Evolutionary conservation across 2,329 filamentous ascomycete species (phyloP), one percentile per base, ranked within the genome.

Genomic region (Fusarium denticulatum): DNA sequence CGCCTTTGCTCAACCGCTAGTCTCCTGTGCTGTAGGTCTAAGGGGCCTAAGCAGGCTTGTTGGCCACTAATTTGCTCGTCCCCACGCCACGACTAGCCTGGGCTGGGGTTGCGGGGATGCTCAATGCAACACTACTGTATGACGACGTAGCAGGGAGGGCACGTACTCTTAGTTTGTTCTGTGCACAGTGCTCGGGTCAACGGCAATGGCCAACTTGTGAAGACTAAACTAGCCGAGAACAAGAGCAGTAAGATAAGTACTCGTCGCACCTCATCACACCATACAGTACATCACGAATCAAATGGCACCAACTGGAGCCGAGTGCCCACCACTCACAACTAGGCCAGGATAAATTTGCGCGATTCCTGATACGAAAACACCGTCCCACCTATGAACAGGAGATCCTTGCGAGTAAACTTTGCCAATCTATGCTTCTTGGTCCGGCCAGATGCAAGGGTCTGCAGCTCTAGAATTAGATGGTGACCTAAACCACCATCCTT

Each of bases 401-500:
- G n/a, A n/a, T n/a, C n/a, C n/a, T n/a, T n/a, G n/a, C n/a, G n/a
- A n/a, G n/a, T n/a, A n/a, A n/a, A n/a, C n/a, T n/a, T n/a, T n/a
- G n/a, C n/a, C n/a, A n/a, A n/a, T n/a, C n/a, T n/a, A n/a, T n/a
- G n/a, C n/a, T n/a, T n/a, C n/a, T n/a, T 37, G 9, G 18, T 37
- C 36, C 36, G 0, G 36, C 67, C 4, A 40, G 47, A 62, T 14
- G 74, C 73, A 42, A 79, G 71, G 10, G 60, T 72, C 22, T 75
- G 64, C 14, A 80, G 60, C 55, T 78, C 77, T 9, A 42, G 28
- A 32, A 80, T 76, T 16, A 75, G 73, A 32, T 73, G 74, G 36
- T 71, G 78, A n/a, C 76, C 78, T 10, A 80, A 60, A 9, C 77
- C 77, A 3, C 77, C 79, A 58, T 80, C 76, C 20, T 73, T 74